Evolutionary conservation across 164 flowering plant species (phyloP).

Genomic region (Kingdonia uniflora): DNA sequence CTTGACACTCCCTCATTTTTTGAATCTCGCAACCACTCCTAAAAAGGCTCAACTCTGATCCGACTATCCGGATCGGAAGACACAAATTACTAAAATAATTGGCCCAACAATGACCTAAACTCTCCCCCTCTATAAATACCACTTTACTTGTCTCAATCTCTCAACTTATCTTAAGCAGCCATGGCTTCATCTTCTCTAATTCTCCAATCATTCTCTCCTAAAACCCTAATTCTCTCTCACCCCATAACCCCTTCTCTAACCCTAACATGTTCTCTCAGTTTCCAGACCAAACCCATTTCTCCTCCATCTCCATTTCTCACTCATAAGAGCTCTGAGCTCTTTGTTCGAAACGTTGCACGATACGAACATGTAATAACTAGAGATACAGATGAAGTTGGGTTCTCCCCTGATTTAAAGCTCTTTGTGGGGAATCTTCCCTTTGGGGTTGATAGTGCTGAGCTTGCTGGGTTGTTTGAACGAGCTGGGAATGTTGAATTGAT

Average conservation of each 20-base stretch:
- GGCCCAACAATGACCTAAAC: too few species aligned
- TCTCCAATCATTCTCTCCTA: slow-evolving; percentile 34
- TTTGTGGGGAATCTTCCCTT: slow-evolving; percentile 79
- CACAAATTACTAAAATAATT: too few species aligned
- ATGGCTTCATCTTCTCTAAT: slow-evolving; percentile 22
- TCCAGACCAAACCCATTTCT: slow-evolving; percentile 18
- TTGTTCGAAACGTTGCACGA: slow-evolving; percentile 35
- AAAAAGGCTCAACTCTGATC: too few species aligned
- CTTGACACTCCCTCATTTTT: too few species aligned
- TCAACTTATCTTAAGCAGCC: not conserved
- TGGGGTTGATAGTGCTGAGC: slow-evolving; percentile 54
- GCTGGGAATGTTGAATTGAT: slow-evolving; percentile 89
- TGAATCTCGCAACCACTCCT: too few species aligned
- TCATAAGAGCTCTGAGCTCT: slow-evolving; percentile 15
- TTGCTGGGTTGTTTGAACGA: slow-evolving; percentile 51
- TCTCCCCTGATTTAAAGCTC: slow-evolving; percentile 52
- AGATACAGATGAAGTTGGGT: slow-evolving; percentile 17
- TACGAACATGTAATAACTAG: slow-evolving; percentile 25
- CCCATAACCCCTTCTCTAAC: slow-evolving; percentile 8
- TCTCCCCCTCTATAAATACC: not conserved
- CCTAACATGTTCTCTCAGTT: slow-evolving; percentile 15
- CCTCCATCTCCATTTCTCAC: not conserved
- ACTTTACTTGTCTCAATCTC: not conserved
- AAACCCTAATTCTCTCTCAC: slow-evolving; percentile 24
- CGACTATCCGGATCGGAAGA: too few species aligned